A percentile compares a stretch with the other conserved stretches of the same genome.
Conservation (phyloP, 1,284 basidiomycete species). For the Neolentinus lepideus region DNA sequence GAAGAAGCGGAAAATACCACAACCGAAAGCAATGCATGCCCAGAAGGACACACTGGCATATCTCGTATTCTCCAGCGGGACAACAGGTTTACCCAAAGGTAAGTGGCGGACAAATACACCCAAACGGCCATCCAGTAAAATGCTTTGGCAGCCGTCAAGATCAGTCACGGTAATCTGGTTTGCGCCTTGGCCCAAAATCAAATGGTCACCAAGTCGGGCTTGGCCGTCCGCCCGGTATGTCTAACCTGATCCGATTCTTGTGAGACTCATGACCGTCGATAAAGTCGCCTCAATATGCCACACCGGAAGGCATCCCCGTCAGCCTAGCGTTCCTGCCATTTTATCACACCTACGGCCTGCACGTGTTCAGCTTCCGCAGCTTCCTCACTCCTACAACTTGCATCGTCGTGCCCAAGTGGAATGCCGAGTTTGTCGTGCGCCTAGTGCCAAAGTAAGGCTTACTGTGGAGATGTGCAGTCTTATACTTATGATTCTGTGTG, state of each 20-base stretch:
- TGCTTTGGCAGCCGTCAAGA: constrained; percentile 56
- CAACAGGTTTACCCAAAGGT: constrained; percentile 74
- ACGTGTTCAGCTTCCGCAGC: constrained; percentile 41
- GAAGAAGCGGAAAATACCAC: constrained; percentile 28
- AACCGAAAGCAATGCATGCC: constrained; percentile 37
- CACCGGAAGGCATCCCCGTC: constrained; percentile 37
- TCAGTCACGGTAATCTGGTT: constrained; percentile 64
- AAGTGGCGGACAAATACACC: constrained; percentile 3
- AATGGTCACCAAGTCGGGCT: constrained; percentile 19
- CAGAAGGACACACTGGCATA: constrained; percentile 57
- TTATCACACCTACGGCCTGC: constrained; percentile 62
- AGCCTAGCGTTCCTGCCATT: constrained; percentile 56
- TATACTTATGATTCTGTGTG: background rate
- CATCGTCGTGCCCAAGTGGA: constrained; percentile 56
- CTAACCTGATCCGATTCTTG: constrained; percentile 5
- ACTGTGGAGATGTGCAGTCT: background rate
- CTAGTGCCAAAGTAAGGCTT: constrained; percentile 36
- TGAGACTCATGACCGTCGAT: background rate
- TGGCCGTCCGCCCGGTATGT: constrained; percentile 28
- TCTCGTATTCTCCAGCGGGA: constrained; percentile 72
- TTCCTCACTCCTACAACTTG: constrained; percentile 37
- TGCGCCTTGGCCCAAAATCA: constrained; percentile 38
- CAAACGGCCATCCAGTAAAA: background rate
- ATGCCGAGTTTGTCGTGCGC: constrained; percentile 34
- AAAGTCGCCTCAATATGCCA: constrained; percentile 32